phyloP scores from a whole-genome alignment of 2,329 filamentous ascomycete genomes.

The Venturia asperata region DNA sequence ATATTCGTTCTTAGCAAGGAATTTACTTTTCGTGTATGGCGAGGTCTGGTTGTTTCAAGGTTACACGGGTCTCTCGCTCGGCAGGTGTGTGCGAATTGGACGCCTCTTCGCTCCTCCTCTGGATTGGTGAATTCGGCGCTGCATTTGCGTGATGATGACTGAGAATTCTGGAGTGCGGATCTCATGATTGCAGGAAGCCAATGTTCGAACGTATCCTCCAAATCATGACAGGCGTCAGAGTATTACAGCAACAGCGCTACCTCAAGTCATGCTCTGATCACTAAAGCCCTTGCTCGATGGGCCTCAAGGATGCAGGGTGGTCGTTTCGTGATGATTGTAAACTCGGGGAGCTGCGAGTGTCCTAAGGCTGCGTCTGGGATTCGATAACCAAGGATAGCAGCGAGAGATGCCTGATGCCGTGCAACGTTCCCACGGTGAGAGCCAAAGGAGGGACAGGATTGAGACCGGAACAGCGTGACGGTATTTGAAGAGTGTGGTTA shows the following conservation, averaged over 20 bases:
- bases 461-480: not conserved
- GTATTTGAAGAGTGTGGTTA: not conserved
- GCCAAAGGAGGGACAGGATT: not conserved
- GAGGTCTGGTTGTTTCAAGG: not conserved
- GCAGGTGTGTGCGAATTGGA: not conserved
- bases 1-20: not conserved
- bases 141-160: not conserved
- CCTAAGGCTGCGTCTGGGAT: not conserved
- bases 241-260: not conserved
- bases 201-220: not conserved
- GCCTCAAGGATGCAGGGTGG: not conserved
- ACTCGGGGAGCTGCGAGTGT: not conserved
- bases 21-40: not conserved
- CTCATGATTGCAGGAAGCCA: not conserved
- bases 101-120: not conserved
- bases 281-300: not conserved
- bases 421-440: not conserved
- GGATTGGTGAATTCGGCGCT: not conserved
- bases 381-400: not conserved
- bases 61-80: not conserved
- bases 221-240: not conserved
- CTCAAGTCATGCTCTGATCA: conserved; percentile 3
- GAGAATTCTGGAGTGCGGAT: not conserved
- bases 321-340: not conserved
- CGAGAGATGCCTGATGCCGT: not conserved